Percentiles rank a stretch among this genome's conserved stretches.
These are phyloP conservation scores for Catharanthus roseus DNA, from an alignment of 257 asterid genomes.

Conservation along the genomic window DNA sequence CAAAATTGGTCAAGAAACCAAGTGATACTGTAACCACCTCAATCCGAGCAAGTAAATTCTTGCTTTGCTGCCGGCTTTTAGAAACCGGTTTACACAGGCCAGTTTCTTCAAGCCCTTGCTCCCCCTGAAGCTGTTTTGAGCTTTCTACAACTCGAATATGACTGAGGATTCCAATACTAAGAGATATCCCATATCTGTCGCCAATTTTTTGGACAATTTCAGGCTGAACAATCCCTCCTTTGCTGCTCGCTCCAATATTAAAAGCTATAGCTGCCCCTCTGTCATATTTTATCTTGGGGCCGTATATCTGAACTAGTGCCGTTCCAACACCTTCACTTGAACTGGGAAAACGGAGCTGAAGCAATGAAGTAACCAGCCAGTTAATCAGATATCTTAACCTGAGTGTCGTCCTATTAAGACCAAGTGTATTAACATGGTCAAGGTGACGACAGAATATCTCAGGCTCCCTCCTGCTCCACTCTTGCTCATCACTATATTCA, in stretches of 20 bases:
- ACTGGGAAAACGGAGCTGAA: constrained; percentile 28
- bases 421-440: constrained; percentile 31
- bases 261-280: constrained; percentile 36
- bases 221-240: constrained; percentile 26
- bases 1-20: constrained; percentile 32
- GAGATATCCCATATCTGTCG: constrained; percentile 26
- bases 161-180: constrained; percentile 35
- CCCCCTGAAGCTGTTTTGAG: constrained; percentile 9
- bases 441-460: constrained; percentile 31
- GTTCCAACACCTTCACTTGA: constrained; percentile 9
- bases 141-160: constrained; percentile 22
- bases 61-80: constrained; percentile 7
- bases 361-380: constrained; percentile 33
- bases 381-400: constrained; percentile 27
- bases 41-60: constrained; percentile 13
- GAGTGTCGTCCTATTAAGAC: constrained; percentile 30
- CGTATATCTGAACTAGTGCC: constrained; percentile 33
- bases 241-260: constrained; percentile 20
- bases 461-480: constrained; percentile 28
- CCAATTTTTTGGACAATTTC: constrained; percentile 32
- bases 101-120: constrained; percentile 6
- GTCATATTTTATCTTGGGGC: constrained; percentile 36
- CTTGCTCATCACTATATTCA: constrained; percentile 19
- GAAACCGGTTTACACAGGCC: constrained; percentile 24
- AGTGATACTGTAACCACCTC: constrained; percentile 34